Evolutionary conservation across 2,329 filamentous ascomycete genomes (phyloP).

Genomic region (Claviceps monticola): DNA sequence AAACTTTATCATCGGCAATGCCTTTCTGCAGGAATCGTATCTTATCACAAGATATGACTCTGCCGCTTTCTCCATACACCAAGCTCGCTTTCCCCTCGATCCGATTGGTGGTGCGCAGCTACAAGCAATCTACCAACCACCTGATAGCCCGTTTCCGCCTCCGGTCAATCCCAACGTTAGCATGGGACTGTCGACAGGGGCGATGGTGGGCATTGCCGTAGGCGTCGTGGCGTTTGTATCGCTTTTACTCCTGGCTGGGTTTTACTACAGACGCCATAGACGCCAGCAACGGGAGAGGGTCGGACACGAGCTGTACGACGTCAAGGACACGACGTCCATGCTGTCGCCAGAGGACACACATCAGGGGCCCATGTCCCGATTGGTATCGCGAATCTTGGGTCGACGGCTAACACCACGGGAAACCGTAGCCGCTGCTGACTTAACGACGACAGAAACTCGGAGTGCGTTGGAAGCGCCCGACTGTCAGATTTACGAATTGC

Average conservation of each 20-base stretch:
- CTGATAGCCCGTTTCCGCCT: conserved; percentile 33
- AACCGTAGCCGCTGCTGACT: conserved; percentile 4
- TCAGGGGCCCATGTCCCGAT: conserved; percentile 12
- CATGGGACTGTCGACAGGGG: conserved; percentile 23
- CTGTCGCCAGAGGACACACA: conserved; percentile 14
- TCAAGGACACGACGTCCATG: conserved; percentile 23
- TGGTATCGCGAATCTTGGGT: conserved; percentile 29
- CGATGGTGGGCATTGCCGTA: conserved; percentile 33
- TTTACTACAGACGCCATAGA: conserved; percentile 21
- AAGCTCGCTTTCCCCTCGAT: conserved; percentile 37
- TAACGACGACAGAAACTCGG: conserved; percentile 11
- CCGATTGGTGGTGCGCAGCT: conserved; percentile 26
- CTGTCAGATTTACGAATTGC: conserved; percentile 38
- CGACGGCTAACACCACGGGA: conserved; percentile 19
- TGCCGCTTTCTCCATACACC: conserved; percentile 38
- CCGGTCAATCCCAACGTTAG: conserved; percentile 13
- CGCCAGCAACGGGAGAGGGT: conserved; percentile 16
- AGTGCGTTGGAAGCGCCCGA: conserved; percentile 22
- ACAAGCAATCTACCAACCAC: conserved; percentile 26
- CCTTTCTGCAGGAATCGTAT: conserved; percentile 58
- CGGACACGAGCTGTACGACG: conserved; percentile 16
- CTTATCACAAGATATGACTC: conserved; percentile 43
- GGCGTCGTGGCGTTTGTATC: conserved; percentile 23
- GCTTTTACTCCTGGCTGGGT: conserved; percentile 16
- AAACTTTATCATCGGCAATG: conserved; percentile 47